phyloP scores from a whole-genome alignment of 2,329 filamentous ascomycete species.

The Zymoseptoria passerinii region DNA sequence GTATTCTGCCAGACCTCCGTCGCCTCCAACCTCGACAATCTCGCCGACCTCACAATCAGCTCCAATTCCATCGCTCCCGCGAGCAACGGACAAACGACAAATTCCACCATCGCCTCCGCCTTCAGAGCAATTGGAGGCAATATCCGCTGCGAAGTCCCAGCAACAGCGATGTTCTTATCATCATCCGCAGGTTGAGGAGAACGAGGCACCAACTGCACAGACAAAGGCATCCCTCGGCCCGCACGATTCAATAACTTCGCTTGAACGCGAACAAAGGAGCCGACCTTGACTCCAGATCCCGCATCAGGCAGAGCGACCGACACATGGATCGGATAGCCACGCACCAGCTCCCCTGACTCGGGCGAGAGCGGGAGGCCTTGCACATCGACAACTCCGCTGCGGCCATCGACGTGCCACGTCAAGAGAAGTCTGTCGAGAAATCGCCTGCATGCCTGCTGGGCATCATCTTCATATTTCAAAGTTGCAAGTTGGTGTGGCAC shows the following conservation, averaged over 20 bases:
- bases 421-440: constrained; percentile 17
- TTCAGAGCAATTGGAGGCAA: constrained; percentile 10
- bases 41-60: constrained; percentile 8
- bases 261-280: constrained; percentile 12
- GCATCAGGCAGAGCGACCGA: neutral
- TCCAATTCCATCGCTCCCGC: constrained; percentile 16
- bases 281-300: neutral
- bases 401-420: constrained; percentile 15
- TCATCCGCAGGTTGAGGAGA: constrained; percentile 3
- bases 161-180: constrained; percentile 12
- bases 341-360: constrained; percentile 11
- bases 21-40: constrained; percentile 1
- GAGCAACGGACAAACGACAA: constrained; percentile 18
- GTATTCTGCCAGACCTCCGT: constrained; percentile 2
- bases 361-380: constrained; percentile 10
- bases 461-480: constrained; percentile 8
- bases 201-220: constrained; percentile 7
- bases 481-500: constrained; percentile 1
- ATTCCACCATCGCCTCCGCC: constrained; percentile 12
- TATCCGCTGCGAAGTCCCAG: constrained; percentile 14
- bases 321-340: constrained; percentile 9
- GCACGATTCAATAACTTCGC: constrained; percentile 7
- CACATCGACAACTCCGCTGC: constrained; percentile 18
- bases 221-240: constrained; percentile 8
- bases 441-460: constrained; percentile 7